These are phyloP conservation scores for Suillus alpinus DNA, from an alignment of 768 basidiomycete genomes.

Conservation along the genomic window DNA sequence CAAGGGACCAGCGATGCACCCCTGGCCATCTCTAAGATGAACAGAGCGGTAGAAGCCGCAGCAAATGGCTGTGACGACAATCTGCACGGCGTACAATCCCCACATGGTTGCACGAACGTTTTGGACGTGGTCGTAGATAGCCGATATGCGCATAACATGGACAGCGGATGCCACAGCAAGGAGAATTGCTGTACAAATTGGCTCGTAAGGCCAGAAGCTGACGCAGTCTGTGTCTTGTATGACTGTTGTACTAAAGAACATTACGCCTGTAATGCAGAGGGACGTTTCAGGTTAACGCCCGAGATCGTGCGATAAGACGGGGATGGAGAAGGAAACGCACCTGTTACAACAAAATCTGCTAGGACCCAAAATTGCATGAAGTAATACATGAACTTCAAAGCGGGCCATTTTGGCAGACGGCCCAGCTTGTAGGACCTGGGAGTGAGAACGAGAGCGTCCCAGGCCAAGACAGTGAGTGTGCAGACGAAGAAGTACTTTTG, in stretches of 20 bases:
- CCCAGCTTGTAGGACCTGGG: constrained; percentile 75
- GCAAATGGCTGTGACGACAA: constrained; percentile 68
- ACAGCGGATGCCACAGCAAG: constrained; percentile 68
- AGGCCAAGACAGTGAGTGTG: constrained; percentile 84
- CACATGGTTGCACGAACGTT: constrained; percentile 55
- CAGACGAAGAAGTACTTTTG: constrained; percentile 92
- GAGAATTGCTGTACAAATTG: constrained; percentile 79
- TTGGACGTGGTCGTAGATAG: constrained; percentile 69
- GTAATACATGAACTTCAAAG: constrained; percentile 73
- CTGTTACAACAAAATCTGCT: constrained; percentile 72
- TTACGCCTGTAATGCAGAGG: constrained; percentile 49
- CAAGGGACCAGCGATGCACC: constrained; percentile 83
- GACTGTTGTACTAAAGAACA: constrained; percentile 81
- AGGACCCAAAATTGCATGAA: constrained; percentile 79
- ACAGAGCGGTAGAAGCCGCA: constrained; percentile 84
- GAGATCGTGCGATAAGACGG: background rate
- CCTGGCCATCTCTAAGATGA: constrained; percentile 69
- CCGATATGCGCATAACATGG: constrained; percentile 76
- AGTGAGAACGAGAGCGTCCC: constrained; percentile 84
- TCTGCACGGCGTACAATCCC: constrained; percentile 60
- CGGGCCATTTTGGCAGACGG: constrained; percentile 64
- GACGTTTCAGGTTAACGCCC: constrained; percentile 6
- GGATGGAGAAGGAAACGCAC: constrained; percentile 33
- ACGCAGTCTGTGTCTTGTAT: constrained; percentile 51
- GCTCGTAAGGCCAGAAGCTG: constrained; percentile 80